Evolutionary conservation across 2,329 filamentous ascomycete genomes (phyloP).

Genomic region (Cladorrhinum sp.): DNA sequence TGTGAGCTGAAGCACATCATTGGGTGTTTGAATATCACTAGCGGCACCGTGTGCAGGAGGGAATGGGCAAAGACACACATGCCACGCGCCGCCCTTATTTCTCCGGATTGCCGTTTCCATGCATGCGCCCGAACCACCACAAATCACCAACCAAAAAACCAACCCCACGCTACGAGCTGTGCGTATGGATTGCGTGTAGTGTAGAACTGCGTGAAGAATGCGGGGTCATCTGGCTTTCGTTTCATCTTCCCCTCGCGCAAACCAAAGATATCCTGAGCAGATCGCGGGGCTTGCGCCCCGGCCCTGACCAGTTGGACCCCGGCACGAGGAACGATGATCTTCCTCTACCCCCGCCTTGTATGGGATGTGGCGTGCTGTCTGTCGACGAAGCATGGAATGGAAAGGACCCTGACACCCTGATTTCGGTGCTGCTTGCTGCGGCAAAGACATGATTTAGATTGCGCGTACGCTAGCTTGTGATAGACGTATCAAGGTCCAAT

Average conservation of each 20-base stretch:
- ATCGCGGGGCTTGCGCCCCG: slow-evolving; percentile 11
- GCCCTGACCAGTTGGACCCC: slow-evolving; percentile 14
- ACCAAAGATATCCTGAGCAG: neutral
- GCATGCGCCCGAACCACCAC: neutral
- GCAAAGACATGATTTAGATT: neutral
- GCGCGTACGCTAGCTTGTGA: neutral
- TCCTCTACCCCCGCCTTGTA: neutral
- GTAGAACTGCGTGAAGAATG: slow-evolving; percentile 4
- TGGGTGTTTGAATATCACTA: neutral
- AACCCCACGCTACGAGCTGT: slow-evolving; percentile 10
- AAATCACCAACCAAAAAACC: neutral
- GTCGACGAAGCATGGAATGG: neutral
- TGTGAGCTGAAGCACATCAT: neutral
- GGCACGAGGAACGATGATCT: slow-evolving; percentile 4
- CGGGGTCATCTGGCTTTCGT: slow-evolving; percentile 18
- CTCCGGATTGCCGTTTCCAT: slow-evolving; percentile 7
- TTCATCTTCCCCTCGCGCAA: slow-evolving; percentile 14
- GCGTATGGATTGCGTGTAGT: neutral
- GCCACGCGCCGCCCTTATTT: neutral
- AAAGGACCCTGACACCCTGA: neutral
- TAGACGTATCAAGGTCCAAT: neutral
- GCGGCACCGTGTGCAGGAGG: neutral
- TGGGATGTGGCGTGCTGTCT: slow-evolving; percentile 9
- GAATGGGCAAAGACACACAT: neutral
- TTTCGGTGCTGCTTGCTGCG: neutral